Evolutionary conservation across 305 asterid genomes (phyloP).

Genomic region (Galium porrigens): DNA sequence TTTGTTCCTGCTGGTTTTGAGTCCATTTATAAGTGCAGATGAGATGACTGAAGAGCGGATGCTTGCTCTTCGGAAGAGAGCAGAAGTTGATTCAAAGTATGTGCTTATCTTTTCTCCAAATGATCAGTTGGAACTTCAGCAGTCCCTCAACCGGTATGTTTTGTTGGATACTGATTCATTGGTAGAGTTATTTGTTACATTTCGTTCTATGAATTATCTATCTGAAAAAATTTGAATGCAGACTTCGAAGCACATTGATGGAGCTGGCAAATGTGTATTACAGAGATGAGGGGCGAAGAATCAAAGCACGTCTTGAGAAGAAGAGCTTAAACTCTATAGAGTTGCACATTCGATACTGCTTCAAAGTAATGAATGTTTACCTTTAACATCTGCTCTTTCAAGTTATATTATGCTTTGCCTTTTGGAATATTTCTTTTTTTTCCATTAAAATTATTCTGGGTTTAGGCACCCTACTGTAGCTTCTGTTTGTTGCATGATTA

Average conservation of each 20-base stretch:
- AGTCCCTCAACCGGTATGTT: constrained; percentile 69
- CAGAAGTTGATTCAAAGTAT: constrained; percentile 72
- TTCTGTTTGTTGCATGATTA: not conserved
- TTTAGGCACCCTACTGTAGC: not conserved
- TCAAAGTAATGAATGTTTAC: constrained; percentile 47
- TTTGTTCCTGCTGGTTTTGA: not conserved
- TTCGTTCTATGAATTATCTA: not conserved
- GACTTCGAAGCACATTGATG: constrained; percentile 49
- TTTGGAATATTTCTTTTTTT: not conserved
- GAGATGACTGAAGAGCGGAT: constrained; percentile 78
- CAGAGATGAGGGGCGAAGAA: constrained; percentile 73
- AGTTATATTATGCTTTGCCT: not conserved
- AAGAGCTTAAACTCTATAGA: constrained; percentile 53
- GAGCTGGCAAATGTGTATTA: constrained; percentile 66
- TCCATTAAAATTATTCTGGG: not conserved
- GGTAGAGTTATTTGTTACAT: not conserved
- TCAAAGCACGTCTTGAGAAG: constrained; percentile 65
- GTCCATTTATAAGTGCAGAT: constrained; percentile 31
- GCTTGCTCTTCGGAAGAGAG: constrained; percentile 74
- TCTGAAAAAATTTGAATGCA: constrained; percentile 29
- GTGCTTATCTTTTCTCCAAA: constrained; percentile 44
- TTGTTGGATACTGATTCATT: constrained; percentile 8
- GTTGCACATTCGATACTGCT: constrained; percentile 70
- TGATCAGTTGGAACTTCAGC: constrained; percentile 48
- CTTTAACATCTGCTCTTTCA: constrained; percentile 12